phyloP scores from a whole-genome alignment of 345 rosid species.

The Arabidopsis arenosa region DNA sequence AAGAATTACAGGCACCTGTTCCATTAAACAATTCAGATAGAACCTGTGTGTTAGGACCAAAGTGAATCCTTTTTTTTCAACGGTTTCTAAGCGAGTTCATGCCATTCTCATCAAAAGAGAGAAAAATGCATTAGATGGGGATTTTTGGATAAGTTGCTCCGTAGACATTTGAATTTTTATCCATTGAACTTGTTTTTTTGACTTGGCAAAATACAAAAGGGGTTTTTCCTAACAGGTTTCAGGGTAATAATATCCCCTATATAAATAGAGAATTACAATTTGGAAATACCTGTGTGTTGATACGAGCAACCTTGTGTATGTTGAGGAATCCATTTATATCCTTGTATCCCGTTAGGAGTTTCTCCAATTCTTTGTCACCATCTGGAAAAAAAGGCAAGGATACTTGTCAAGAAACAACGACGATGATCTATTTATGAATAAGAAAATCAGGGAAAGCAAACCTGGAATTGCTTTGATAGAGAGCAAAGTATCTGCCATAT shows the following conservation, averaged over 20 bases:
- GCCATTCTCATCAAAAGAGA: constrained; percentile 15
- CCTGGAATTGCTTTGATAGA: constrained; percentile 92
- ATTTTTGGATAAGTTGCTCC: constrained; percentile 2
- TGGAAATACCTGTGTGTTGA: constrained; percentile 78
- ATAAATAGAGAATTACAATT: not conserved
- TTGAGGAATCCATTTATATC: constrained; percentile 93
- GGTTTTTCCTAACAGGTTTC: not conserved
- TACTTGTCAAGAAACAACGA: constrained; percentile 5
- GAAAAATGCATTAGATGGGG: not conserved
- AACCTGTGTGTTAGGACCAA: constrained; percentile 9
- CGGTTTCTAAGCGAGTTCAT: not conserved
- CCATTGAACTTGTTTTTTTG: not conserved
- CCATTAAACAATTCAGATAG: constrained; percentile 21
- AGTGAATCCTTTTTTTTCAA: not conserved
- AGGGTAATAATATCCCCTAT: not conserved
- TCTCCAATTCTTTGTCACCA: constrained; percentile 81
- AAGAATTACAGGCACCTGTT: constrained; percentile 79
- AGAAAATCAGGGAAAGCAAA: constrained; percentile 34
- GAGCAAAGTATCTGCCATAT: constrained; percentile 83
- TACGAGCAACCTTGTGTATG: constrained; percentile 78
- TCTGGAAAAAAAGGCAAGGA: constrained; percentile 47
- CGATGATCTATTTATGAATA: not conserved
- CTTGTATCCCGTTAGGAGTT: constrained; percentile 85
- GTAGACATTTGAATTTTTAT: not conserved
- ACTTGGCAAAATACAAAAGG: not conserved